Percentiles rank a stretch among this genome's conserved stretches.
Evolutionary conservation across 1,284 basidiomycete species (phyloP).

Genomic region (Butyriboletus appendiculatus): DNA sequence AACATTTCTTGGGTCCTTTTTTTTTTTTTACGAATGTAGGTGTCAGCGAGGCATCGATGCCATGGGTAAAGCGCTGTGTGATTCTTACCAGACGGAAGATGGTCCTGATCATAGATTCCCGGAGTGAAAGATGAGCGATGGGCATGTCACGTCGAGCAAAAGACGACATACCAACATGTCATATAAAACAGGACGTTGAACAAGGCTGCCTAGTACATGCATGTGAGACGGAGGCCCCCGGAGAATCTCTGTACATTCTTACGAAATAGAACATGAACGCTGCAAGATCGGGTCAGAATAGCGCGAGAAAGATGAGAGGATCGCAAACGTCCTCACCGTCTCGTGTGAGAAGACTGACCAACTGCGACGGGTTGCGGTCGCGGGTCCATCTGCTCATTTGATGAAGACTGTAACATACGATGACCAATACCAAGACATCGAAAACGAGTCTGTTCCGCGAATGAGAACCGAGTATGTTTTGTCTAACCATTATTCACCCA

Average conservation of each 20-base stretch:
- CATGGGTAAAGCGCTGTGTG: not conserved
- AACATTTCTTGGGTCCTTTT: slow-evolving; percentile 23
- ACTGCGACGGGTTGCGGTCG: slow-evolving; percentile 2
- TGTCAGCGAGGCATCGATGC: not conserved
- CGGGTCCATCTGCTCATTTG: not conserved
- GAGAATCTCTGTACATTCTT: not conserved
- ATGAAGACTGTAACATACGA: slow-evolving; percentile 9
- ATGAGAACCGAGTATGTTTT: not conserved
- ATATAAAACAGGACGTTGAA: slow-evolving; percentile 17
- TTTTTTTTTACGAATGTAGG: not conserved
- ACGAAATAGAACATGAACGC: slow-evolving; percentile 23
- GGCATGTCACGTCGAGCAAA: no score
- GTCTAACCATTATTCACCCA: slow-evolving; percentile 2
- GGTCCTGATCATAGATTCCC: slow-evolving; percentile 6
- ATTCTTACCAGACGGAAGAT: slow-evolving; percentile 9
- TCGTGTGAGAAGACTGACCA: slow-evolving; percentile 16
- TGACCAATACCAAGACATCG: slow-evolving; percentile 12
- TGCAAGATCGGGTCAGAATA: not conserved
- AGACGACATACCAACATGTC: slow-evolving; percentile 20
- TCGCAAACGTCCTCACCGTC: slow-evolving; percentile 17
- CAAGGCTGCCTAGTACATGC: slow-evolving; percentile 8
- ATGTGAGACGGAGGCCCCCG: not conserved
- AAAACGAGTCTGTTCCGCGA: slow-evolving; percentile 13
- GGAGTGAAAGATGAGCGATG: not conserved
- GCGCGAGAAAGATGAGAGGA: not conserved